Conservation (phyloP, 1,139 yeast genomes). For the Wickerhamomyces sp. region DNA sequence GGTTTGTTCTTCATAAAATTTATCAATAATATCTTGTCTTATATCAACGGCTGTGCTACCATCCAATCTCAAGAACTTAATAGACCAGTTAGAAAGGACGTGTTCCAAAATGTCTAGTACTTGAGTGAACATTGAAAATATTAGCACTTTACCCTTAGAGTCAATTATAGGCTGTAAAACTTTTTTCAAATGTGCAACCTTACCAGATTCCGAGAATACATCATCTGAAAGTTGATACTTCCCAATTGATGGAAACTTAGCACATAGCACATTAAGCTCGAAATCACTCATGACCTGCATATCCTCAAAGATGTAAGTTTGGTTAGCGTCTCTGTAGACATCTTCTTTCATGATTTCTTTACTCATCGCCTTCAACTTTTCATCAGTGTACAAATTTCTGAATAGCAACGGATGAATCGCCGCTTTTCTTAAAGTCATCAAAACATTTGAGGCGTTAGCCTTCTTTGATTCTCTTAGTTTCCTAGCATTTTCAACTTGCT, state of each 20-base stretch:
- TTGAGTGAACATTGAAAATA: slow-evolving; percentile 91
- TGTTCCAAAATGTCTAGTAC: slow-evolving; percentile 82
- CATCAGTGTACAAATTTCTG: slow-evolving; percentile 56
- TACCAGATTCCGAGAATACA: slow-evolving; percentile 74
- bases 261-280: slow-evolving; percentile 75
- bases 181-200: slow-evolving; percentile 52
- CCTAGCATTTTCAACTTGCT: slow-evolving; percentile 48
- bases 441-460: slow-evolving; percentile 44
- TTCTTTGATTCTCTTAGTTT: slow-evolving; percentile 47
- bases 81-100: slow-evolving; percentile 59
- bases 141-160: slow-evolving; percentile 61
- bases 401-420: slow-evolving; percentile 72
- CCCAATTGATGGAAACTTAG: slow-evolving; percentile 64
- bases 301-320: slow-evolving; percentile 75
- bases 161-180: slow-evolving; percentile 57
- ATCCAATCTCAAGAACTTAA: slow-evolving; percentile 80
- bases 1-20: slow-evolving; percentile 74
- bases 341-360: slow-evolving; percentile 76
- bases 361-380: slow-evolving; percentile 60
- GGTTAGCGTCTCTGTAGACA: slow-evolving; percentile 70
- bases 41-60: slow-evolving; percentile 93
- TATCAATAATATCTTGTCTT: slow-evolving; percentile 88
- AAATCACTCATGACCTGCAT: slow-evolving; percentile 96
- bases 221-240: slow-evolving; percentile 51
- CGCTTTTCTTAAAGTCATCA: slow-evolving; percentile 72